Percentiles rank a stretch among this genome's conserved stretches.
Evolutionary conservation across 75 land plant genomes (phyloP).

Genomic region (Adiantum capillusveneris): DNA sequence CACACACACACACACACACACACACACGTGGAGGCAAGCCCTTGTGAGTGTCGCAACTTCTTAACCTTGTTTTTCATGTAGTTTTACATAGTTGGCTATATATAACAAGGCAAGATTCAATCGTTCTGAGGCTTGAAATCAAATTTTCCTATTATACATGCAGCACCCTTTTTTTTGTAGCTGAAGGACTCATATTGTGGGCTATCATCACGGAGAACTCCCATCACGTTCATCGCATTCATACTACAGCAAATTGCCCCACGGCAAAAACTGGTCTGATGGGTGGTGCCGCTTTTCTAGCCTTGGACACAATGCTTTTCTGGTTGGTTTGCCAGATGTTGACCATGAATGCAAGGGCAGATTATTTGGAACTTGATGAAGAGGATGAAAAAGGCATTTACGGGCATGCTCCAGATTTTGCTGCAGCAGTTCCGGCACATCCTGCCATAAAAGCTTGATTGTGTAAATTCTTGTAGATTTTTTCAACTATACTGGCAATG

Average conservation of each 20-base stretch:
- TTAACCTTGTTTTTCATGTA: no score
- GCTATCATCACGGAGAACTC: conserved; percentile 55
- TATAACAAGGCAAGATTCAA: no score
- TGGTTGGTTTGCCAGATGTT: conserved; percentile 77
- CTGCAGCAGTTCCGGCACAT: not conserved
- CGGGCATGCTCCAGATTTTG: conserved; percentile 23
- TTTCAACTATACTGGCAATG: no score
- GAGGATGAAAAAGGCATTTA: conserved; percentile 33
- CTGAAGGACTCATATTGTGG: conserved; percentile 51
- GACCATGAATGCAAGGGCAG: conserved; percentile 44
- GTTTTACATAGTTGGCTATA: no score
- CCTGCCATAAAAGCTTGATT: conserved; percentile 4
- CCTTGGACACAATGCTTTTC: conserved; percentile 69
- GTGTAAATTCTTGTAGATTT: not conserved
- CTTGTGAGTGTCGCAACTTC: no score
- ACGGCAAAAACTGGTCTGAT: conserved; percentile 86
- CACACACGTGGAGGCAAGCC: no score
- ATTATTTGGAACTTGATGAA: conserved; percentile 23
- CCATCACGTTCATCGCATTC: conserved; percentile 37
- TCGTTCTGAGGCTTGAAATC: no score
- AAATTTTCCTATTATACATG: not conserved
- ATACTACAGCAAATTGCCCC: conserved; percentile 41
- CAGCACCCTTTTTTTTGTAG: conserved; percentile 34
- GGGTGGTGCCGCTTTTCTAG: conserved; percentile 86
- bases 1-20: no score